Percentiles rank a stretch among this genome's conserved stretches.
Conservation (phyloP, 2,329 filamentous ascomycete species). For the Nannizzia gypsea region DNA sequence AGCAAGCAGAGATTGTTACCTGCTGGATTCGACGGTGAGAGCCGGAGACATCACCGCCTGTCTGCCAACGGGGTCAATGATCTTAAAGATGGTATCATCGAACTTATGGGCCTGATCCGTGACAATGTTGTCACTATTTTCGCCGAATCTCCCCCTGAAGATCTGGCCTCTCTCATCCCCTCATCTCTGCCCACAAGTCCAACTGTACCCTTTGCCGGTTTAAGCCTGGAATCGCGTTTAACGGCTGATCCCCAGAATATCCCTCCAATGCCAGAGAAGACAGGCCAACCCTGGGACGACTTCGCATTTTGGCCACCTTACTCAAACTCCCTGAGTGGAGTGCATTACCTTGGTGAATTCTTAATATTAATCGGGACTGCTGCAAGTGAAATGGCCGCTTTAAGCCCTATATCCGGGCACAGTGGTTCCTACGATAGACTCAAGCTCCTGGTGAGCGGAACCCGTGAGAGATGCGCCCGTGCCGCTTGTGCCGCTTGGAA, state of each 20-base stretch:
- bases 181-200: conserved; percentile 58
- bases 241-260: conserved; percentile 66
- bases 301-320: conserved; percentile 93
- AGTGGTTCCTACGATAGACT: conserved; percentile 55
- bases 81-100: conserved; percentile 63
- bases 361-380: conserved; percentile 73
- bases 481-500: conserved; percentile 88
- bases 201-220: conserved; percentile 47
- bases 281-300: conserved; percentile 81
- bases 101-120: conserved; percentile 72
- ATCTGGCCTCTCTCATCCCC: conserved; percentile 56
- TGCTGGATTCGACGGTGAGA: conserved; percentile 68
- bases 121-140: conserved; percentile 75
- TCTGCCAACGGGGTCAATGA: conserved; percentile 58
- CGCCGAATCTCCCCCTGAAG: conserved; percentile 74
- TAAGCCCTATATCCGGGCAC: conserved; percentile 53
- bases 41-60: conserved; percentile 67
- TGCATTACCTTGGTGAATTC: conserved; percentile 76
- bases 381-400: conserved; percentile 69
- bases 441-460: conserved; percentile 59
- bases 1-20: conserved; percentile 71
- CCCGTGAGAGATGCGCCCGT: conserved; percentile 73
- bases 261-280: conserved; percentile 63
- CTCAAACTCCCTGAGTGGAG: conserved; percentile 84
- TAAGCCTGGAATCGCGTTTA: conserved; percentile 60